A percentile compares a stretch with the other conserved stretches of the same genome.
phyloP scores from a whole-genome alignment of 805 yeast species.

The Torulaspora quercuum region DNA sequence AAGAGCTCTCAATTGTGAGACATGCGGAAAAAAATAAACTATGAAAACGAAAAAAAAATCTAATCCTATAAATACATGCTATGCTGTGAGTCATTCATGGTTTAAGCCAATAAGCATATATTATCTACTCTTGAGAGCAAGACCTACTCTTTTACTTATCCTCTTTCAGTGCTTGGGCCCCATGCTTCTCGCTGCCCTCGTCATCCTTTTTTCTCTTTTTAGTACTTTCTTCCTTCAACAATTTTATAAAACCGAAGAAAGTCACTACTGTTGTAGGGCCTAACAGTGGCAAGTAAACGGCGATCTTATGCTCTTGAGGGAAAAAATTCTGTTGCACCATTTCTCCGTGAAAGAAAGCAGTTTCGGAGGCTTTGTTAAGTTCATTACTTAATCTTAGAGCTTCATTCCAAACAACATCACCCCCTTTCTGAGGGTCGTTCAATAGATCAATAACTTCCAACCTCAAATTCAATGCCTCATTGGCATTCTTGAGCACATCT shows the following conservation, averaged over 20 bases:
- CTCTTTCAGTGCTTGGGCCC: neutral
- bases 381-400: slow-evolving; percentile 58
- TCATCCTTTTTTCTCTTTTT: slow-evolving; percentile 6
- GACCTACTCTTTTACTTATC: slow-evolving; percentile 3
- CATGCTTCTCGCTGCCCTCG: slow-evolving; percentile 2
- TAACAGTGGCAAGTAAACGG: slow-evolving; percentile 83
- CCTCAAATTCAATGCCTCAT: slow-evolving; percentile 45
- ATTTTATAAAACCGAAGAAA: slow-evolving; percentile 48
- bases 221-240: slow-evolving; percentile 37
- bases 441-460: slow-evolving; percentile 29
- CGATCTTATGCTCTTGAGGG: slow-evolving; percentile 93
- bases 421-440: slow-evolving; percentile 33
- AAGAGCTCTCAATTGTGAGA: no score
- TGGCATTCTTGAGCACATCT: slow-evolving; percentile 58
- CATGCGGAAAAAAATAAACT: no score
- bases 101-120: no score
- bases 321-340: slow-evolving; percentile 94
- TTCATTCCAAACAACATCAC: slow-evolving; percentile 40
- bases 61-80: no score
- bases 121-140: no score
- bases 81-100: no score
- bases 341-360: slow-evolving; percentile 87
- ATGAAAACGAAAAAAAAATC: no score
- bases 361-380: slow-evolving; percentile 39
- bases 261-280: slow-evolving; percentile 80